Evolutionary conservation across 805 yeast species (phyloP), one percentile per base, ranked within the genome.

Genomic region (Cyberlindnera suaveolens): DNA sequence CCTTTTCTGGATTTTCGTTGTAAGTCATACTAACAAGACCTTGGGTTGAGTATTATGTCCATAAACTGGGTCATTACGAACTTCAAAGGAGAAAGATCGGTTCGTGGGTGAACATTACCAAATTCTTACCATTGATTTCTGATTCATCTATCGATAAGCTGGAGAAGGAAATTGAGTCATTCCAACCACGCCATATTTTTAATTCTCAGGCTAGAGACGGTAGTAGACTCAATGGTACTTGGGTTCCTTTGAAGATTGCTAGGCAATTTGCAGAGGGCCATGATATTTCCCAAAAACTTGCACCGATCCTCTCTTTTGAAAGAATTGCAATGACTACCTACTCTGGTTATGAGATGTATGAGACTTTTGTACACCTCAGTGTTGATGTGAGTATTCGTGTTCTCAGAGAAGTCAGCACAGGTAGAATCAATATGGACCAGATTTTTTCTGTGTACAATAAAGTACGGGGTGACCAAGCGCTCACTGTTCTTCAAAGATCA

Each of bases 231-330:
- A 34, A 42, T 3, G 64, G 64, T 9, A 10, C 39, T 3, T 60
- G 63, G 62, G 42, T 47, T 1, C 41, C 58, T 5, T 26, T 56
- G n/a, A 45, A 49, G 15, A 36, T 34, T 2, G 64, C 64, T 1
- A 42, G 57, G 32, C 32, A 18, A 8, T 44, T 60, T 33, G 60
- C 63, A 2, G 31, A 30, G 6, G 34, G 38, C 4, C 49, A 48
- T 36, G 44, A 37, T 1, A 55, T 60, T 6, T 38, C 40, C 9
- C 37, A 52, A 1, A 8, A 43, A 5, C 44, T 52, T 1, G 39
- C 38, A 2, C 62, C 64, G 0, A 38, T 60, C 10, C 34, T 60
- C 18, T 39, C 34, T 0, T 60, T 60, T 43, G 54, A 56, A 31
- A 46, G 62, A 31, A 40, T 60, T 6, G 62, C 62, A 3, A 31